These are phyloP conservation scores for Puccinellia tenuiflora DNA, from an alignment of 176 grass and related monocot genomes.

Conservation along the genomic window DNA sequence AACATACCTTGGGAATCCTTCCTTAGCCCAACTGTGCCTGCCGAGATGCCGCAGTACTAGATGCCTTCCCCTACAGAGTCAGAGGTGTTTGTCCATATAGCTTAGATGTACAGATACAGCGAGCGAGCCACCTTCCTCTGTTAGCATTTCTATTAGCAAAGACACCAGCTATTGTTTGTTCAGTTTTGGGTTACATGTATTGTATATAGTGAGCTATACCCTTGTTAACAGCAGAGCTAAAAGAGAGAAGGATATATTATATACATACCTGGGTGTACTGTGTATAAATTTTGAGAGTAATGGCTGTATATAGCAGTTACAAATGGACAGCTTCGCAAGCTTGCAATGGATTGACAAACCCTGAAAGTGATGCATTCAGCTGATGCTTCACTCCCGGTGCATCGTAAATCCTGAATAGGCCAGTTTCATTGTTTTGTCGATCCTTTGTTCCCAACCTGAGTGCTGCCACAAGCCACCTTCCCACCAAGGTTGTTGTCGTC, in stretches of 20 bases:
- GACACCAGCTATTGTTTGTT: slow-evolving; percentile 25
- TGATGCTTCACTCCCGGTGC: neutral
- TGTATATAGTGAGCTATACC: slow-evolving; percentile 23
- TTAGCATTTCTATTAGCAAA: slow-evolving; percentile 75
- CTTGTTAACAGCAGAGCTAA: slow-evolving; percentile 73
- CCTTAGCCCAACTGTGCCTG: slow-evolving; percentile 42
- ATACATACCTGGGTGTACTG: slow-evolving; percentile 2
- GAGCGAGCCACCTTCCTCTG: slow-evolving; percentile 43
- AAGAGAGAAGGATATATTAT: slow-evolving; percentile 29
- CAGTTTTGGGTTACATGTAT: slow-evolving; percentile 28
- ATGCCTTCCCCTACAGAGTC: slow-evolving; percentile 1
- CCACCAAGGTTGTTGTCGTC: neutral
- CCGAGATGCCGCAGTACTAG: slow-evolving; percentile 47
- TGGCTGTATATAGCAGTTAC: too few relatives aligned
- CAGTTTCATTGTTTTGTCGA: too few relatives aligned
- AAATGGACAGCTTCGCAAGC: neutral
- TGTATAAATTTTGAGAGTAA: slow-evolving; percentile 12
- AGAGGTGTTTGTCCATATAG: slow-evolving; percentile 17
- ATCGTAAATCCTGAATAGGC: neutral
- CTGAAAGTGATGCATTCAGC: neutral
- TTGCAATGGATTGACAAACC: neutral
- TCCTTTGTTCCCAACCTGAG: too few relatives aligned
- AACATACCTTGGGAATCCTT: slow-evolving; percentile 69
- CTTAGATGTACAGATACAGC: slow-evolving; percentile 14
- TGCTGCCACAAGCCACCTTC: neutral